These are phyloP conservation scores for Ceratocystis destructans DNA, from an alignment of 2,329 filamentous ascomycete species.

Conservation along the genomic window DNA sequence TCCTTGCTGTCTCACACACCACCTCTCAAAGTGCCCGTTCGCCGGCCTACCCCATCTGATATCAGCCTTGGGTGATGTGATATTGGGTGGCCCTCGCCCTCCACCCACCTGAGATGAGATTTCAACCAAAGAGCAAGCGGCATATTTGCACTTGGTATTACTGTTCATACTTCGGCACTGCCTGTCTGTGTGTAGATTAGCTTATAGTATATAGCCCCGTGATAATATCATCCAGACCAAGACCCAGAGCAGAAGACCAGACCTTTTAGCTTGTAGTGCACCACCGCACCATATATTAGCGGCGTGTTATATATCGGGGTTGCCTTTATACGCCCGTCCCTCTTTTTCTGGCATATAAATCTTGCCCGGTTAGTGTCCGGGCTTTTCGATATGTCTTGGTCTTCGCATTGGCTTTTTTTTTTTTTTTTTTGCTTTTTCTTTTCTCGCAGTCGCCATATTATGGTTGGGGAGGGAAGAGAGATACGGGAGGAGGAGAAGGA, in stretches of 20 bases:
- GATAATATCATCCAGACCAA: not conserved
- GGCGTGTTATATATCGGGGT: not conserved
- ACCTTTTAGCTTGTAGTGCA: not conserved
- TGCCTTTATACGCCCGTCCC: not conserved
- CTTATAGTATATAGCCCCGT: not conserved
- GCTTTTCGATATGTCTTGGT: no score
- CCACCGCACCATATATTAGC: not conserved
- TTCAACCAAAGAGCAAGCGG: not conserved
- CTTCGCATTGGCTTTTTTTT: no score
- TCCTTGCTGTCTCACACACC: not conserved
- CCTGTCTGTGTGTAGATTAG: not conserved
- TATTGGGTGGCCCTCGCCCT: not conserved
- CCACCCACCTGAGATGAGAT: not conserved
- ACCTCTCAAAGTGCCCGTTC: not conserved
- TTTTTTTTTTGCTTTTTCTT: not conserved
- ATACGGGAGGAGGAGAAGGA: not conserved
- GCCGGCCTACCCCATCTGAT: not conserved
- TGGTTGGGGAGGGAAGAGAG: not conserved
- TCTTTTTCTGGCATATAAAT: not conserved
- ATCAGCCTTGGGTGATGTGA: not conserved
- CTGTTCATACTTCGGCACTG: not conserved
- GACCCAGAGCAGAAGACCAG: no score
- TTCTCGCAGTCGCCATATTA: not conserved
- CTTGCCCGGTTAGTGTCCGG: not conserved
- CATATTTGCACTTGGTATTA: not conserved